Evolutionary conservation across 768 basidiomycete species (phyloP).

Genomic region (Suillus subluteus): DNA sequence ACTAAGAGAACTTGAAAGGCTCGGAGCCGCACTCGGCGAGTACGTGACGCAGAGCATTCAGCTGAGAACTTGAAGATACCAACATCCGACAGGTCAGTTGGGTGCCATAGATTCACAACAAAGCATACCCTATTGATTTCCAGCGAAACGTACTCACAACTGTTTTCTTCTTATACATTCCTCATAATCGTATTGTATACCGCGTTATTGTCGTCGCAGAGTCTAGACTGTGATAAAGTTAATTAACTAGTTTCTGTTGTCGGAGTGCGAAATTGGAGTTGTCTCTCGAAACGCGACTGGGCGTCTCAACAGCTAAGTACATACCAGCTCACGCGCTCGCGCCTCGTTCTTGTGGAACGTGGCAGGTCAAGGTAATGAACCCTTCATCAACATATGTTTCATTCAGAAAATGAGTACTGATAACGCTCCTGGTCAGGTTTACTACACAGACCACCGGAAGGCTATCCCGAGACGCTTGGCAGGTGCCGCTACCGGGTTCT

Average conservation of each 20-base stretch:
- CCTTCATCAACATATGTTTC: slow-evolving; percentile 4
- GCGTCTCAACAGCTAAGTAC: slow-evolving; percentile 2
- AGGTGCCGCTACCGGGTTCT: slow-evolving; percentile 24
- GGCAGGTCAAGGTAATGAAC: slow-evolving; percentile 14
- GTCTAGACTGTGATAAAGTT: not conserved
- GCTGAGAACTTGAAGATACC: no score
- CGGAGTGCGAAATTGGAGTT: slow-evolving; percentile 8
- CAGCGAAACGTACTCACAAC: not conserved
- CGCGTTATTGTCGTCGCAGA: not conserved
- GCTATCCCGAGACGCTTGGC: slow-evolving; percentile 27
- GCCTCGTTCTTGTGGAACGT: slow-evolving; percentile 23
- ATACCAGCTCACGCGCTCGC: slow-evolving; percentile 19
- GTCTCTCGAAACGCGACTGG: slow-evolving; percentile 4
- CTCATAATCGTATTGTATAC: not conserved
- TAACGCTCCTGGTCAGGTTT: slow-evolving; percentile 32
- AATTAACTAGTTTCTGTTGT: slow-evolving; percentile 2
- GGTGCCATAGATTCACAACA: not conserved
- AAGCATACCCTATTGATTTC: not conserved
- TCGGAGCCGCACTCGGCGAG: not conserved
- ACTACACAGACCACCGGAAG: slow-evolving; percentile 34
- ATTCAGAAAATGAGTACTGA: slow-evolving; percentile 12
- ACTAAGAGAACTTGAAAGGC: not conserved
- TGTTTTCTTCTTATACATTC: not conserved
- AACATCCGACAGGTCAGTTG: not conserved
- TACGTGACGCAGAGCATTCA: not conserved